Base-by-base conservation (phyloP, 2,329 filamentous ascomycete genomes). In the Colletotrichum sp. region DNA sequence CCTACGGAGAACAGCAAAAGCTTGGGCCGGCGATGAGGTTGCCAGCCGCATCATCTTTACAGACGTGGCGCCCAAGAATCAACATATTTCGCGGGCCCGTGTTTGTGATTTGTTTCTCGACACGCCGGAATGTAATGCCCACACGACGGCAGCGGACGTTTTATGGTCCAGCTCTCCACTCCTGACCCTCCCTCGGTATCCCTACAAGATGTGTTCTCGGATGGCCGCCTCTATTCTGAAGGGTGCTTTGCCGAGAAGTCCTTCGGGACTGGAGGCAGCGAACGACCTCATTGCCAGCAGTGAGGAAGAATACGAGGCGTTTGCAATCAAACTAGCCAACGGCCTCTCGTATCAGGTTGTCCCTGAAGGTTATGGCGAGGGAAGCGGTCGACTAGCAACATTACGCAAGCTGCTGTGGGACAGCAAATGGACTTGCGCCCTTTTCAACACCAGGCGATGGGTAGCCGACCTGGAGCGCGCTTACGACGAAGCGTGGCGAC, bases 151-250 rank as follows among this genome's bases (percentile, higher is more conserved):
- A 3, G 98, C 97, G 15, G 97, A 99, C 82, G 94, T 99, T 2
- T 89, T 99, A 8, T 99, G 97, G 97, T 98, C 95, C 69, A 98
- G 96, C 80, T 99, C 97, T 1, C 97, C 97, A 7, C 88, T 99
- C 27, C 89, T 99, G 32, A 99, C 97, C 0, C 89, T 97, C 34
- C 96, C 97, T 13, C 92, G 97, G 44, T 98, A 99, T 84, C 92
- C 94, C 67, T 98, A 98, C 86, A 99, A 99, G 86, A 99, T 99
- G 97, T 99, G 97, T 85, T 98, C 95, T 59, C 94, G 97, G 70
- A 99, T 99, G 94, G 97, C 96, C 8, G 96, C 97, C 8, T 98
- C 95, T 13, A 99, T 99, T 72, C 89, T 99, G 34, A 95, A 93
- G 78, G 97, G 97, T 19, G 97, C 97, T 0, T 87, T 99, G 5